These are phyloP conservation scores for Diaporthe nobilis DNA, from an alignment of 2,329 filamentous ascomycete species.

Conservation along the genomic window DNA sequence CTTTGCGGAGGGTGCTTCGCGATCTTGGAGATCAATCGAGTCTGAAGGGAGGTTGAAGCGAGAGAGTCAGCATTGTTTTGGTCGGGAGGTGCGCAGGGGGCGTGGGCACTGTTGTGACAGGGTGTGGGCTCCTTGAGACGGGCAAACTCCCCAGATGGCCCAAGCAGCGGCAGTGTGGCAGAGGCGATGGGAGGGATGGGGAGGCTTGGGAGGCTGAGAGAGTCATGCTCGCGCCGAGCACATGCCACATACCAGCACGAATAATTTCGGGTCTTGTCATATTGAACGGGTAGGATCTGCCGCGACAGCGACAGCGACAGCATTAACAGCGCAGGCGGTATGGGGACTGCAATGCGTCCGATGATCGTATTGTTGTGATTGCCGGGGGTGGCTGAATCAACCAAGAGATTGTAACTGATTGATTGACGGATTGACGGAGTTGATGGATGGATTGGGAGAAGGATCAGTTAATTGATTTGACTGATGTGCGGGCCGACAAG, in stretches of 20 bases:
- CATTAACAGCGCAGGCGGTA: slow-evolving; percentile 33
- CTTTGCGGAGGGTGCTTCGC: slow-evolving; percentile 84
- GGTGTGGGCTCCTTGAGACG: slow-evolving; percentile 20
- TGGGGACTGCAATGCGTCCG: slow-evolving; percentile 22
- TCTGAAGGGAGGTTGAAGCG: slow-evolving; percentile 67
- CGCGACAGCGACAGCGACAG: slow-evolving; percentile 37
- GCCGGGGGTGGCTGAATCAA: slow-evolving; percentile 28
- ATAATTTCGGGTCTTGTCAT: slow-evolving; percentile 74
- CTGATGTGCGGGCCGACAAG: slow-evolving; percentile 4
- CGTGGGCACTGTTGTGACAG: slow-evolving; percentile 26
- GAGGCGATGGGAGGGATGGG: slow-evolving; percentile 1
- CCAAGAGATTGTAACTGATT: slow-evolving; percentile 20
- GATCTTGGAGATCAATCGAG: slow-evolving; percentile 94
- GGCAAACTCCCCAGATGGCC: slow-evolving; percentile 26
- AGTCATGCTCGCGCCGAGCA: slow-evolving; percentile 32
- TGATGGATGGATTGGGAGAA: slow-evolving; percentile 21
- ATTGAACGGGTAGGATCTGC: slow-evolving; percentile 50
- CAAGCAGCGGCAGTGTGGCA: slow-evolving; percentile 23
- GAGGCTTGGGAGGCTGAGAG: slow-evolving; percentile 29
- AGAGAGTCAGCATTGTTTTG: slow-evolving; percentile 48
- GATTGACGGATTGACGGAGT: slow-evolving; percentile 10
- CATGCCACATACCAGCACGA: slow-evolving; percentile 67
- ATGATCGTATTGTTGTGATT: slow-evolving; percentile 30
- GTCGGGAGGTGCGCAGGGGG: slow-evolving; percentile 24
- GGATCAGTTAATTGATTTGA: slow-evolving; percentile 19